Evolutionary conservation across 148 eudicot species (phyloP).

Genomic region (Pouteria glomerata): DNA sequence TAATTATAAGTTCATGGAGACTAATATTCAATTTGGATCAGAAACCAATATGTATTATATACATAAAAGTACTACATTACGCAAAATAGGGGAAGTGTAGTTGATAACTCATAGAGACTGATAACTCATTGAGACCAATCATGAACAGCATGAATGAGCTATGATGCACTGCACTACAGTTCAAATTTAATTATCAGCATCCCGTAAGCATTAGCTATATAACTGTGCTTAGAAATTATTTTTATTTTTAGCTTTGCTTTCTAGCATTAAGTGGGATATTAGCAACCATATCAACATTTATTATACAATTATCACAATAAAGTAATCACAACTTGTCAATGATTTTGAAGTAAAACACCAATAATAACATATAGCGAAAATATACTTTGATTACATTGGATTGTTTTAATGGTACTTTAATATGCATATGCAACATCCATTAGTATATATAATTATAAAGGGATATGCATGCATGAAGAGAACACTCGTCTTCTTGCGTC

Average conservation of each 20-base stretch:
- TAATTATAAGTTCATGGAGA: slow-evolving; percentile 7
- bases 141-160: neutral
- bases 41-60: neutral
- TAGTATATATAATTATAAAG: neutral
- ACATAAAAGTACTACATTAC: too few relatives aligned
- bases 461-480: neutral
- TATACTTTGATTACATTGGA: neutral
- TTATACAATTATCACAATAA: neutral
- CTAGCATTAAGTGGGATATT: neutral
- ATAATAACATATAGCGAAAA: neutral
- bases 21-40: neutral
- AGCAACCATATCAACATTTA: neutral
- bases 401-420: neutral
- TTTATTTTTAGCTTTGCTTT: neutral
- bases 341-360: neutral
- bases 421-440: neutral
- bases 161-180: neutral
- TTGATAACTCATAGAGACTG: too few relatives aligned
- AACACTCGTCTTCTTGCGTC: neutral
- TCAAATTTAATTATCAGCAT: neutral
- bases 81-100: too few relatives aligned
- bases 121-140: neutral
- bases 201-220: neutral
- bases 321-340: neutral
- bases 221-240: neutral